Evolutionary conservation across 106 monocot genomes (phyloP).

Genomic region (Allium fistulosum): DNA sequence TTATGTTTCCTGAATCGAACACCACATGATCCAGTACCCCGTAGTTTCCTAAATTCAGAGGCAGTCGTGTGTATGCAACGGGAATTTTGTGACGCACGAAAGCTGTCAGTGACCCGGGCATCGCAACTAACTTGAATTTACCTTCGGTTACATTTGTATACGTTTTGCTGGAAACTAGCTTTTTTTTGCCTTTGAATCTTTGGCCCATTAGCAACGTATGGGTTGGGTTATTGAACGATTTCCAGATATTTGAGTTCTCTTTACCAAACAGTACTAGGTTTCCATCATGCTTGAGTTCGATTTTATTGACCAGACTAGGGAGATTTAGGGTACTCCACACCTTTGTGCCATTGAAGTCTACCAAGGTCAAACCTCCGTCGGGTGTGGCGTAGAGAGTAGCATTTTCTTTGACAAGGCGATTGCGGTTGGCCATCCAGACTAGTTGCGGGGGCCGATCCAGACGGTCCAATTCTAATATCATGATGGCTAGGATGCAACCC

Average conservation of each 20-base stretch:
- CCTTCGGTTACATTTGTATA: not conserved
- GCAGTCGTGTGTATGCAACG: not conserved
- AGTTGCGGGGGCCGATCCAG: not conserved
- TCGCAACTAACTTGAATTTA: constrained; percentile 3
- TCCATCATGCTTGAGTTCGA: not conserved
- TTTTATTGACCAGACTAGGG: too few relatives aligned
- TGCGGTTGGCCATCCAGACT: constrained; percentile 8
- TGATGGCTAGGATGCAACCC: not conserved
- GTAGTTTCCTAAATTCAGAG: not conserved
- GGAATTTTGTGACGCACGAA: constrained; percentile 12
- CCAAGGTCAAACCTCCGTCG: not conserved
- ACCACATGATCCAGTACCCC: not conserved
- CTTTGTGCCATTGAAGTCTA: not conserved
- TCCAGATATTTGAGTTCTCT: not conserved
- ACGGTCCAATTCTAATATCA: not conserved
- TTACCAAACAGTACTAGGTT: constrained; percentile 2
- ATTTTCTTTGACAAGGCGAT: constrained; percentile 6
- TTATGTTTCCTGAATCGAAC: not conserved
- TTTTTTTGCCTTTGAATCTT: constrained; percentile 2
- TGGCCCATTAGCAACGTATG: constrained; percentile 18
- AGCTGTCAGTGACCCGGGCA: not conserved
- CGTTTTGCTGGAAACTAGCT: constrained; percentile 12
- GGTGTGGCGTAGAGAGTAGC: not conserved
- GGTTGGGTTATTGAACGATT: constrained; percentile 4
- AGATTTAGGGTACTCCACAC: constrained; percentile 5